Percentiles rank a stretch among this genome's conserved stretches.
Conservation (phyloP, 768 basidiomycete species). For the Steccherinum ochraceum region DNA sequence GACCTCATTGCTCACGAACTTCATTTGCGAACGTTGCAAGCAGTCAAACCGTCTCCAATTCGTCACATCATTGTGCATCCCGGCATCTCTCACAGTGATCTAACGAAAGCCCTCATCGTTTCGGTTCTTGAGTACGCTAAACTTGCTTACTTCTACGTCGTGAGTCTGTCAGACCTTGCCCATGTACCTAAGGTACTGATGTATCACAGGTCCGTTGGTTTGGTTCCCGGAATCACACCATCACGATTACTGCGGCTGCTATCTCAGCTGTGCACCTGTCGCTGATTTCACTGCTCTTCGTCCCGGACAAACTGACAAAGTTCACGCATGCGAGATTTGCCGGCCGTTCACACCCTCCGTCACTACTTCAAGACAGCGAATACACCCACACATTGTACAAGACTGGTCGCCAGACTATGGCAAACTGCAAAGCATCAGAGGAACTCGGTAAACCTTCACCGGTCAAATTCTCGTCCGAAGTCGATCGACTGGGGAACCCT, state of each 20-base stretch:
- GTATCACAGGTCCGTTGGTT: conserved; percentile 51
- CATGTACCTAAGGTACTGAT: not conserved
- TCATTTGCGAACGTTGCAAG: conserved; percentile 34
- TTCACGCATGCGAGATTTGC: conserved; percentile 7
- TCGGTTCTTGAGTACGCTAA: conserved; percentile 43
- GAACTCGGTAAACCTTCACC: conserved; percentile 22
- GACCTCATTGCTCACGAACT: conserved; percentile 58
- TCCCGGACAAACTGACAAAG: conserved; percentile 29
- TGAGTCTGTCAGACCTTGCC: too few relatives aligned
- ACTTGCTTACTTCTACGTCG: conserved; percentile 54
- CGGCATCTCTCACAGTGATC: conserved; percentile 61
- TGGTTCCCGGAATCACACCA: conserved; percentile 64
- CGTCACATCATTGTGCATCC: conserved; percentile 67
- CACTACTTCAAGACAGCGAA: conserved; percentile 7
- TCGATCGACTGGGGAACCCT: conserved; percentile 49
- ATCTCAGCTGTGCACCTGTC: conserved; percentile 60
- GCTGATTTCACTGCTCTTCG: conserved; percentile 47
- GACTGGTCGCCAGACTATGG: conserved; percentile 6
- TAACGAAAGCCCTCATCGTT: conserved; percentile 41
- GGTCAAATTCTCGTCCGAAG: conserved; percentile 49
- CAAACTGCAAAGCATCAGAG: conserved; percentile 13
- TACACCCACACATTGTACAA: conserved; percentile 6
- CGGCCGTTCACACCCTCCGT: conserved; percentile 3
- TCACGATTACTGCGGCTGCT: conserved; percentile 57
- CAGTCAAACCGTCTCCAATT: conserved; percentile 17